A percentile compares a stretch with the other conserved stretches of the same genome.
These are phyloP conservation scores for Starmerella apicola DNA, from an alignment of 805 yeast genomes.

Conservation along the genomic window DNA sequence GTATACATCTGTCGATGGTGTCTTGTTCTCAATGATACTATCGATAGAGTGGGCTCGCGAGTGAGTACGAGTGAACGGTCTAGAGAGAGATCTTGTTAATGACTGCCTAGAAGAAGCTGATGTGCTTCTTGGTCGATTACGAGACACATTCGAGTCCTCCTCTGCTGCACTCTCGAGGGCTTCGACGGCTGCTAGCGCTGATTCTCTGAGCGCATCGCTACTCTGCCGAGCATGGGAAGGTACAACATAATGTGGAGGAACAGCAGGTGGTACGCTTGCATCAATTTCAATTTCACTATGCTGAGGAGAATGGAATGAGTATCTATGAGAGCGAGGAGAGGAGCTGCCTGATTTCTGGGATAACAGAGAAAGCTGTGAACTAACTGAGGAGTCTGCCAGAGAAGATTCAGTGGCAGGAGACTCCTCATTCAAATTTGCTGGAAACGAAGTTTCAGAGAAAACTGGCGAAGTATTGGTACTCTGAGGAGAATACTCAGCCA, in stretches of 20 bases:
- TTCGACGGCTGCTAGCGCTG: conserved; percentile 14
- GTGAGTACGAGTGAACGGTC: conserved; percentile 1
- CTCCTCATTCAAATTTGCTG: too few species aligned
- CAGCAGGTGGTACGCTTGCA: conserved; percentile 18
- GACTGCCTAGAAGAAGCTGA: conserved; percentile 5
- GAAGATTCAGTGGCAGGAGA: too few species aligned
- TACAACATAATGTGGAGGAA: conserved; percentile 14
- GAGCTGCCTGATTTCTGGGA: too few species aligned
- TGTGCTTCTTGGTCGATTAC: not conserved
- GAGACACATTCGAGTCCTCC: not conserved
- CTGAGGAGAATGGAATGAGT: too few species aligned
- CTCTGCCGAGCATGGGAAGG: not conserved
- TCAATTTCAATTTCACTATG: too few species aligned
- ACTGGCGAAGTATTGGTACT: too few species aligned
- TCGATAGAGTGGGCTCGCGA: not conserved
- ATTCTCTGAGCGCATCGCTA: conserved; percentile 5
- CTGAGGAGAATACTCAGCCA: too few species aligned
- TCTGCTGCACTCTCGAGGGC: conserved; percentile 9
- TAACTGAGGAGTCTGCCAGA: conserved; percentile 8
- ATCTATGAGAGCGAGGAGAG: too few species aligned
- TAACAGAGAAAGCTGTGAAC: conserved; percentile 13
- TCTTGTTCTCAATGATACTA: too few species aligned
- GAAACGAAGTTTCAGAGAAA: too few species aligned
- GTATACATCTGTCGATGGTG: conserved; percentile 17
- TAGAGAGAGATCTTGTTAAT: not conserved